Base-by-base conservation (phyloP, 768 basidiomycete species). In the Suillus decipiens region DNA sequence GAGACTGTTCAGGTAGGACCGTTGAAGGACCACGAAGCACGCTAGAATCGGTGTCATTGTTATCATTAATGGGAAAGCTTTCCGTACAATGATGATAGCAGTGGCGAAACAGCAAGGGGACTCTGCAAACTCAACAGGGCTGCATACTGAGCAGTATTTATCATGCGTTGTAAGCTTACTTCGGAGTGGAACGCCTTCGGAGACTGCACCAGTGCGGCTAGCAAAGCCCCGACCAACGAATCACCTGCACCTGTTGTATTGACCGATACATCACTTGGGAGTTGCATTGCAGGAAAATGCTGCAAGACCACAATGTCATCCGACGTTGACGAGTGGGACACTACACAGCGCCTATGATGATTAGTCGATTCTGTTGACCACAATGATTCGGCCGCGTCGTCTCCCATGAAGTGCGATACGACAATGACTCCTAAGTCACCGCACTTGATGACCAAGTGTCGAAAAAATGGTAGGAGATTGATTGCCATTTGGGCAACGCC, bases 161-260 rank as follows among this genome's bases (percentile, higher is more conserved):
- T 78, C 4, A 81, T 72, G 19, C 71, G 67, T 1, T 79, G 78
- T 61, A 93, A 68, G 2, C 76, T 68, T 4, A 64, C 62, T 14
- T 83, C 85, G 61, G 79, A 74, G n/a, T 78, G 73, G 63, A 90
- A 84, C 5, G 77, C 71, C 28, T 72, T 67, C 11, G 80, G 82
- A 33, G 75, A 68, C 7, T 79, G 73, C 14, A 79, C 76, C n/a
- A 95, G 75, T 10, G 79, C 78, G 6, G 93, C 89, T n/a, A 96
- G 74, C 36, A 97, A 70, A 1, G 89, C 86, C 7, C 95, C 96
- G 1, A 92, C 95, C 31, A 97, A 84, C 3, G 92, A 89, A 76
- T 98, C 96, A 0, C 96, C 96, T 1, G 93, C 95, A 1, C 96
- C 96, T 0, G 96, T 98, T 10, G 93, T 92, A 67, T 89, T 95